A percentile compares a stretch with the other conserved stretches of the same genome.
Evolutionary conservation across 257 asterid species (phyloP).

Genomic region (Ophiorrhiza pumila): DNA sequence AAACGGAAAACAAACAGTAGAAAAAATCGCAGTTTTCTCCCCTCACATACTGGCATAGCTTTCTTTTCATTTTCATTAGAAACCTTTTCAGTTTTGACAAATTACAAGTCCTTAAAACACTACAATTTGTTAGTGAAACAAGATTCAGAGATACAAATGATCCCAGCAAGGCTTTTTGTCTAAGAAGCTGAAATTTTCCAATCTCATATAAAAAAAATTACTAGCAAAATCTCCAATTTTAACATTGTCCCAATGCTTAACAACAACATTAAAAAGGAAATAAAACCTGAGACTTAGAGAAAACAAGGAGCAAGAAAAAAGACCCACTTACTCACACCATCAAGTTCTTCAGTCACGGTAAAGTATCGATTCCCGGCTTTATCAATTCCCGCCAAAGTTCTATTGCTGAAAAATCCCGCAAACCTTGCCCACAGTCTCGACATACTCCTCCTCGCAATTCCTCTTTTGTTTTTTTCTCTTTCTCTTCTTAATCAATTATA

Average conservation of each 20-base stretch:
- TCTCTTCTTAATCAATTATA: not conserved
- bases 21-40: not conserved
- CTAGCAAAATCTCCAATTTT: not conserved
- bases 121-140: not conserved
- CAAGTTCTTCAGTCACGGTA: conserved; percentile 56
- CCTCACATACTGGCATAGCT: not conserved
- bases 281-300: not conserved
- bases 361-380: conserved; percentile 84
- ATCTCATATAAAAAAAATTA: not conserved
- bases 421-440: conserved; percentile 66
- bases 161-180: not conserved
- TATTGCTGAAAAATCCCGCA: conserved; percentile 57
- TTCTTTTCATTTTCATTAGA: not conserved
- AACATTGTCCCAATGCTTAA: not conserved
- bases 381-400: conserved; percentile 58
- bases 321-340: conserved; percentile 72
- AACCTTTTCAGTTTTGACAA: not conserved
- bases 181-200: not conserved
- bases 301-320: not conserved
- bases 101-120: not conserved
- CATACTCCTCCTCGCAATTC: conserved; percentile 43
- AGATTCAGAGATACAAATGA: not conserved
- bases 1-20: not conserved
- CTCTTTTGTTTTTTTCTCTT: not conserved
- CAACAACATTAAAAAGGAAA: not conserved